Evolutionary conservation across 768 basidiomycete genomes (phyloP), one percentile per base, ranked within the genome.

Genomic region (Omphalotus guepiniiformis): DNA sequence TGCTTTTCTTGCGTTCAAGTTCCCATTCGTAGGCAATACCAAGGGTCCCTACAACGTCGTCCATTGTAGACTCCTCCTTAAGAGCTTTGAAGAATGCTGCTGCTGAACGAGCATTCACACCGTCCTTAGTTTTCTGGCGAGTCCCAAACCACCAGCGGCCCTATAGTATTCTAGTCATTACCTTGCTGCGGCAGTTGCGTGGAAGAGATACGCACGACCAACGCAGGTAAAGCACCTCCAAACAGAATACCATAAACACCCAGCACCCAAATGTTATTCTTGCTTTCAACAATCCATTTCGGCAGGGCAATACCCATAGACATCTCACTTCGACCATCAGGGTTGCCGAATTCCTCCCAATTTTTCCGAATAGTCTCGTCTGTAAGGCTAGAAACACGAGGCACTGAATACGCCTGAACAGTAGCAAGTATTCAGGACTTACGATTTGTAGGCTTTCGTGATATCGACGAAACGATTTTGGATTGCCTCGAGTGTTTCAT

Each of bases 121-220:
- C 92, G 54, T 99, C 96, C 64, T 96, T 94, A 13, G 96, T 99
- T 65, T 80, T 84, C 53, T 82, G 75, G 48, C 88, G 77, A 55
- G 83, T 89, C 3, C 92, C 90, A 59, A 97, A 99, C 96, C 96
- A 99, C 96, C 96, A 98, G 27, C 83, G 80, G 12, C 92, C 88
- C 84, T 85, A 55, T 8, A 8, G 12, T 15, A 23, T 22, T n/a
- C n/a, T n/a, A n/a, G n/a, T n/a, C n/a, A n/a, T n/a, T n/a, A n/a
- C n/a, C n/a, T n/a, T n/a, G n/a, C n/a, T n/a, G n/a, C n/a, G 4
- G n/a, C n/a, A n/a, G n/a, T 23, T 13, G n/a, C n/a, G 23, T 12
- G 16, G 23, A 42, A 11, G 1, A 37, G 5, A 46, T 19, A 68
- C 74, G 39, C 61, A 81, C 89, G 44, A 99, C 95, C 38, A 95